Percentiles rank a stretch among this genome's conserved stretches.
These are phyloP conservation scores for Catunica adiposa DNA, from an alignment of 2,329 filamentous ascomycete species.

Conservation along the genomic window DNA sequence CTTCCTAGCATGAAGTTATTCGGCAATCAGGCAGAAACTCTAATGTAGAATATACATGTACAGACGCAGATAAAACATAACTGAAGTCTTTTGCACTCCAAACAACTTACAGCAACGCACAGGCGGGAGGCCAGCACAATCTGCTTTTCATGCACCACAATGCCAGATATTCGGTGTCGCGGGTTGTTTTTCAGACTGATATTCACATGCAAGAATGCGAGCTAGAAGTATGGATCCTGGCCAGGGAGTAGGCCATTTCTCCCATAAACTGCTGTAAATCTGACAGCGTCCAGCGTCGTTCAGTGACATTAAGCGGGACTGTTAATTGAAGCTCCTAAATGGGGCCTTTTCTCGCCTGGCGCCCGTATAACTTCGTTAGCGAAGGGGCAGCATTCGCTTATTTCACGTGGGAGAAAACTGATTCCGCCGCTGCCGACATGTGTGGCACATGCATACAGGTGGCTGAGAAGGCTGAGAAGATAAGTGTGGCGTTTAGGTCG, in stretches of 20 bases:
- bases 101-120: neutral
- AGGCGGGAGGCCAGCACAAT: neutral
- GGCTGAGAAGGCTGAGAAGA: neutral
- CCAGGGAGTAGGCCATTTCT: neutral
- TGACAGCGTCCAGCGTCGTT: neutral
- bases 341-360: neutral
- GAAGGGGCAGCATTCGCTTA: too few species aligned
- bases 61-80: too few species aligned
- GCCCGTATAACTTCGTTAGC: neutral
- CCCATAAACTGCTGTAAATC: neutral
- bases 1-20: too few species aligned
- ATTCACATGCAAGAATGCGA: neutral
- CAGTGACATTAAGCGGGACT: neutral
- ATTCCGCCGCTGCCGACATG: neutral
- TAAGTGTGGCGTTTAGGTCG: neutral
- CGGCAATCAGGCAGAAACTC: too few species aligned
- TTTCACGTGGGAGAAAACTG: too few species aligned
- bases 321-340: neutral
- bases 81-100: too few species aligned
- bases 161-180: neutral
- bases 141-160: neutral
- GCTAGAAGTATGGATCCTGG: neutral
- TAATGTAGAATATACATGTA: too few species aligned
- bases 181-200: neutral
- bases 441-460: neutral